These are phyloP conservation scores for Rhizopus stolonifer DNA, from an alignment of 371 early-diverging fungal genomes.

Conservation along the genomic window DNA sequence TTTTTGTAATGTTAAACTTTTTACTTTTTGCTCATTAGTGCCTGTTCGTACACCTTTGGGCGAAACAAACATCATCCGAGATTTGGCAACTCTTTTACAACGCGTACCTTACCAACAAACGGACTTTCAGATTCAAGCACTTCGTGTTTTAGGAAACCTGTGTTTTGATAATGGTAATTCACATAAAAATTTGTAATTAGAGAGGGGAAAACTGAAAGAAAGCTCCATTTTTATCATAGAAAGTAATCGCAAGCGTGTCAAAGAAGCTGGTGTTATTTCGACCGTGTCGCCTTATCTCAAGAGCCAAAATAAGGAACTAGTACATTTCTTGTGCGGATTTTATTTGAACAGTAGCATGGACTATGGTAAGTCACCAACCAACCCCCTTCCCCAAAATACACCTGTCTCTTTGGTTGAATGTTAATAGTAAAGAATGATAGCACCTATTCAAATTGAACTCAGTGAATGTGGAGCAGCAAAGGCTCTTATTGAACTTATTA, in stretches of 20 bases:
- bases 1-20: background rate
- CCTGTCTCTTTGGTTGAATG: background rate
- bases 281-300: conserved; percentile 45
- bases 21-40: conserved; percentile 27
- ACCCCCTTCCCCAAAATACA: background rate
- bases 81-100: conserved; percentile 32
- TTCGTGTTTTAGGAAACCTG: conserved; percentile 74
- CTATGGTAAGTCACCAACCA: conserved; percentile 72
- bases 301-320: conserved; percentile 36
- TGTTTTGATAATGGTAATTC: conserved; percentile 80
- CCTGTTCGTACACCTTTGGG: conserved; percentile 50
- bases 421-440: conserved; percentile 18
- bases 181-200: background rate
- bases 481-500: conserved; percentile 33
- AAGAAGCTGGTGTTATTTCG: conserved; percentile 50
- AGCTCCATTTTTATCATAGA: conserved; percentile 40
- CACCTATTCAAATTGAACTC: conserved; percentile 44
- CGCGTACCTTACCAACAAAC: conserved; percentile 26
- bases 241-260: conserved; percentile 63
- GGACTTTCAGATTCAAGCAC: conserved; percentile 55
- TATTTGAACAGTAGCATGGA: conserved; percentile 76
- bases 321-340: conserved; percentile 67
- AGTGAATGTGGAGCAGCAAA: conserved; percentile 40
- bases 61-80: conserved; percentile 37
- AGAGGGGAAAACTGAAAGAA: background rate